phyloP scores from a whole-genome alignment of 2,329 filamentous ascomycete species.

The Penicillium sp. region DNA sequence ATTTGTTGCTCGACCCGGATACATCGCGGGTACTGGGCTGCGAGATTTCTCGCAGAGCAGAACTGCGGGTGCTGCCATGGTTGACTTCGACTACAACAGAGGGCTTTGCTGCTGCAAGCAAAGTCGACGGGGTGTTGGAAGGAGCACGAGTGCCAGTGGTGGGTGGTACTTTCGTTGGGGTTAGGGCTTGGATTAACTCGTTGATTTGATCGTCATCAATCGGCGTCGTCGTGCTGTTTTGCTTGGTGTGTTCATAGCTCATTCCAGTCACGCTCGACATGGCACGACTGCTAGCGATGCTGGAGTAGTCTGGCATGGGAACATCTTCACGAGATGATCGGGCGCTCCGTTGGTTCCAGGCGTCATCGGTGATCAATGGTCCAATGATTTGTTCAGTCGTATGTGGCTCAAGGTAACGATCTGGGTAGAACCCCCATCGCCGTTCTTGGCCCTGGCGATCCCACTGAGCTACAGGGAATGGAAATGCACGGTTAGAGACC shows the following conservation, averaged over 20 bases:
- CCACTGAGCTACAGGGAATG: slow-evolving; percentile 29
- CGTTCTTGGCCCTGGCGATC: slow-evolving; percentile 23
- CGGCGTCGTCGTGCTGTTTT: slow-evolving; percentile 34
- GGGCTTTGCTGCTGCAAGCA: slow-evolving; percentile 23
- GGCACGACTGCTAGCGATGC: slow-evolving; percentile 40
- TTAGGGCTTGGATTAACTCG: slow-evolving; percentile 39
- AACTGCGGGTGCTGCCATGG: slow-evolving; percentile 15
- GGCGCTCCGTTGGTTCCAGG: slow-evolving; percentile 30
- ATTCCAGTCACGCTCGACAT: slow-evolving; percentile 44
- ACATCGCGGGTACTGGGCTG: slow-evolving; percentile 30
- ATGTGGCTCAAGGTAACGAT: slow-evolving; percentile 25
- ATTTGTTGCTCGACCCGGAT: slow-evolving; percentile 34
- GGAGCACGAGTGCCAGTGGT: slow-evolving; percentile 29
- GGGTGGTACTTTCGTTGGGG: slow-evolving; percentile 31
- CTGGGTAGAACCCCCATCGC: slow-evolving; percentile 23
- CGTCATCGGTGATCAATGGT: slow-evolving; percentile 31
- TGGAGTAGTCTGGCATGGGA: slow-evolving; percentile 52
- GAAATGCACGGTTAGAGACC: slow-evolving; percentile 30
- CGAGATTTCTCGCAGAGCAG: slow-evolving; percentile 30
- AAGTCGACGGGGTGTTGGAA: slow-evolving; percentile 30
- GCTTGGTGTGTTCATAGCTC: slow-evolving; percentile 45
- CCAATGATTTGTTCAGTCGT: slow-evolving; percentile 45
- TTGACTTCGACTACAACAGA: slow-evolving; percentile 16
- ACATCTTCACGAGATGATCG: slow-evolving; percentile 46
- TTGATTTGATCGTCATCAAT: slow-evolving; percentile 40